Base-by-base conservation (phyloP, 169 alveolate species). In the Plasmodium vivax region DNA sequence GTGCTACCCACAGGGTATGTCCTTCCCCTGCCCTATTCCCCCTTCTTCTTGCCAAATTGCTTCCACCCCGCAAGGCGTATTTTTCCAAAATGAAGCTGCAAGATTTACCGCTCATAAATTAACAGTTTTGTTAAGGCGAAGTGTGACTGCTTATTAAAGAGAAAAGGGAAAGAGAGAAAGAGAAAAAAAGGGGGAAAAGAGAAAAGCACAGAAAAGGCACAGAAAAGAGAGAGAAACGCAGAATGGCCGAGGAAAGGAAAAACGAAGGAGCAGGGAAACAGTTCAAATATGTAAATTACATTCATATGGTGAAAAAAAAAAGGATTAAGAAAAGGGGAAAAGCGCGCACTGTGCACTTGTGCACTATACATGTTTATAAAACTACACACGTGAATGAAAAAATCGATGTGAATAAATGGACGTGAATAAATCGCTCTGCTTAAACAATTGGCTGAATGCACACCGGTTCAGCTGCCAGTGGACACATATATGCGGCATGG, bases 21-120 rank as follows among this genome's bases (percentile, higher is more conserved):
- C 58, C 58, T 1, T 10, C 58, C 58, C 58, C n/a, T 47, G n/a
- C n/a, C 5, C 58, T 47, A 47, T 47, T 5, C 16, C 58, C n/a
- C 58, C 10, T 38, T 38, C 71, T 8, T 68, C 30, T 32, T 84
- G 32, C 27, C 27, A 23, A 23, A 23, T 23, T 23, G 27, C 27
- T 84, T 38, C 27, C 62, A 68, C 16, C 30, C 16, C 3, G 6
- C 23, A 83, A 83, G 4, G 82, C 41, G 36, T 62, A 6, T 12
- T 83, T 62, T 68, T 47, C 62, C 56, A 82, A 82, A 82, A 82
- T 82, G 62, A 82, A 82, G 27, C 41, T 82, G 88, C 56, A 82
- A 23, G n/a, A 51, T 82, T 82, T 38, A n/a, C 27, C 80, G 74
- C 41, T 82, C 88, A 82, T 82, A 82, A 82, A 47, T 51, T 82